Percentiles rank a stretch among this genome's conserved stretches.
Conservation (phyloP, 331 rosid genomes). For the Quercus phellos region DNA sequence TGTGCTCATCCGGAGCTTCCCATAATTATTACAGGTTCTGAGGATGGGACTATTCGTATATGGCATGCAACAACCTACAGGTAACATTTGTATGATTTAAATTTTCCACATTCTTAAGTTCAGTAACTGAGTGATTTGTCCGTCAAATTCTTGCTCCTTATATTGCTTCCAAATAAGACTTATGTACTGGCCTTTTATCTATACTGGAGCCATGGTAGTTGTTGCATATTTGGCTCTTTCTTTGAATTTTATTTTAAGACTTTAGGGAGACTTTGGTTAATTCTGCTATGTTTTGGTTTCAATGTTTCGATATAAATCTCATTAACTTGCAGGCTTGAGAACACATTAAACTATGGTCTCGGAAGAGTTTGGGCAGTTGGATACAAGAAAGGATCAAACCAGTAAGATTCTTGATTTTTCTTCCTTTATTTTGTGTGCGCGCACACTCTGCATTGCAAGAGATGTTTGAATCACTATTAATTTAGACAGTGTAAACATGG, state of each 20-base stretch:
- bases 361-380: conserved; percentile 85
- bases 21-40: conserved; percentile 71
- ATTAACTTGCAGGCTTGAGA: conserved; percentile 56
- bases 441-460: neutral
- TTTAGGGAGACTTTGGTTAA: neutral
- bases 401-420: conserved; percentile 38
- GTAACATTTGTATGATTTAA: conserved; percentile 22
- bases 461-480: neutral
- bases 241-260: neutral
- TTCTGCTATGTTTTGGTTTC: neutral
- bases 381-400: conserved; percentile 68
- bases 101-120: neutral
- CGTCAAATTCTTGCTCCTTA: too few relatives aligned
- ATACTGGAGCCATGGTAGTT: neutral
- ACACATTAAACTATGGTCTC: conserved; percentile 66
- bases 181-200: too few relatives aligned
- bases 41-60: conserved; percentile 70
- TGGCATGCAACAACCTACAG: conserved; percentile 70
- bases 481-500: neutral
- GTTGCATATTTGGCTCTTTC: neutral
- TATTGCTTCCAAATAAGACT: too few relatives aligned
- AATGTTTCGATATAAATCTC: neutral
- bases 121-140: too few relatives aligned
- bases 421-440: neutral
- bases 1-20: conserved; percentile 77